These are phyloP conservation scores for Quercus bicolor DNA, from an alignment of 306 rosid genomes.

Conservation along the genomic window DNA sequence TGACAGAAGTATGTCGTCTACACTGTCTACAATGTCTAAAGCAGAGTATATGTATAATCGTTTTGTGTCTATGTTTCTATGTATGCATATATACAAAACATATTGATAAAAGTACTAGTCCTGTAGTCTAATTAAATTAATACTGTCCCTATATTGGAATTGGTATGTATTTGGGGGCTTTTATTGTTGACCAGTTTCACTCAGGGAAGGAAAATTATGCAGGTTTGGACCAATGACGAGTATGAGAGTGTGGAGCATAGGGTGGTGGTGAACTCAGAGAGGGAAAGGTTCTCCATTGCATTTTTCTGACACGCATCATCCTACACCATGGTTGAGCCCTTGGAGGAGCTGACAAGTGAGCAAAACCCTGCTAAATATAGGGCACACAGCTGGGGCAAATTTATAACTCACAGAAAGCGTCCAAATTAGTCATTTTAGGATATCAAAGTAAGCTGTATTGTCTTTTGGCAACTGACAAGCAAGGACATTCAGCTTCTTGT, in stretches of 20 bases:
- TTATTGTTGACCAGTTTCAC: not conserved
- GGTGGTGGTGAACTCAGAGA: no score
- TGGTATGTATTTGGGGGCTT: not conserved
- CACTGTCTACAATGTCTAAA: no score
- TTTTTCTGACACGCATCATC: constrained; percentile 58
- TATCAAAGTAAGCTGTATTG: not conserved
- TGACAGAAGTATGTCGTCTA: no score
- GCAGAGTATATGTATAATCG: no score
- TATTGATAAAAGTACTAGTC: no score
- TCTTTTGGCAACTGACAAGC: not conserved
- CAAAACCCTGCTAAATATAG: constrained; percentile 11
- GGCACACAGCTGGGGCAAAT: constrained; percentile 45
- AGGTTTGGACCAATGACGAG: no score
- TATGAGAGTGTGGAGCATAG: no score
- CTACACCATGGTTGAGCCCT: constrained; percentile 34
- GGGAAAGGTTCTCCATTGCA: constrained; percentile 32
- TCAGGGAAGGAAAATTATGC: no score
- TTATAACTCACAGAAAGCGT: constrained; percentile 23
- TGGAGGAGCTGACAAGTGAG: constrained; percentile 37
- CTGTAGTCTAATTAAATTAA: no score
- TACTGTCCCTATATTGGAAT: no score
- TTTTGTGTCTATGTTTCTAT: no score
- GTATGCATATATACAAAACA: no score
- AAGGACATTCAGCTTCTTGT: not conserved
- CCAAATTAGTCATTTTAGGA: constrained; percentile 43